These are phyloP conservation scores for Dictyophora rubrovolvata DNA, from an alignment of 768 basidiomycete genomes.

Conservation along the genomic window DNA sequence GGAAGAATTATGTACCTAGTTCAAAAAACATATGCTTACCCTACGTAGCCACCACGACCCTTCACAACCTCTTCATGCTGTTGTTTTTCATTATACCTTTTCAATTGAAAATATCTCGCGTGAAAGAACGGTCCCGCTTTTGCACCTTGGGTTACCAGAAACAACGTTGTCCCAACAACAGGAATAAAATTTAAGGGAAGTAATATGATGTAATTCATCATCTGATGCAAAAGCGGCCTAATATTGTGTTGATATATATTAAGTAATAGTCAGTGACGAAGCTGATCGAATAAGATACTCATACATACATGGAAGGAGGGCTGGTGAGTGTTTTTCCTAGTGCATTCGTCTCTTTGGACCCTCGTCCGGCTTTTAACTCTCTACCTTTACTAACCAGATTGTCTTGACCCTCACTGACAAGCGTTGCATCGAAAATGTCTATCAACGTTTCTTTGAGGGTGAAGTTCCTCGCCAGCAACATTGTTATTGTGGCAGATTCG, in stretches of 20 bases:
- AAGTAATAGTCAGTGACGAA: background rate
- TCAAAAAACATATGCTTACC: slow-evolving; percentile 28
- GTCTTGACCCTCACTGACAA: slow-evolving; percentile 31
- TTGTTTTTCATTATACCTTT: slow-evolving; percentile 36
- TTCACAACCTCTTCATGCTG: slow-evolving; percentile 36
- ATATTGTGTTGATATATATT: background rate
- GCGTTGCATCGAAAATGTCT: slow-evolving; percentile 38
- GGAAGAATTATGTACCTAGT: background rate
- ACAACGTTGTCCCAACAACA: slow-evolving; percentile 51
- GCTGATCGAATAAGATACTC: background rate
- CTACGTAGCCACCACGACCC: slow-evolving; percentile 51
- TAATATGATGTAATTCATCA: slow-evolving; percentile 50
- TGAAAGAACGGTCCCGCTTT: slow-evolving; percentile 50
- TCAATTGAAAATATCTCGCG: slow-evolving; percentile 60
- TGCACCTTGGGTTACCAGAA: slow-evolving; percentile 44
- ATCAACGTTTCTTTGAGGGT: slow-evolving; percentile 32
- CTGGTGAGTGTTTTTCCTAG: slow-evolving; percentile 40
- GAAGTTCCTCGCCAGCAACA: slow-evolving; percentile 35
- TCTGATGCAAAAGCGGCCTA: slow-evolving; percentile 21
- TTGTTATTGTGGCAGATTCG: slow-evolving; percentile 31
- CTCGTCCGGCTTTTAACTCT: slow-evolving; percentile 21
- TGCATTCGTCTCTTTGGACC: slow-evolving; percentile 28
- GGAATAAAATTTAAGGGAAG: slow-evolving; percentile 63
- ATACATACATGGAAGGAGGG: slow-evolving; percentile 25
- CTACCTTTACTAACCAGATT: slow-evolving; percentile 30